Conservation (phyloP, 495 filamentous ascomycete genomes). For the Hypoxylon cercidicola region DNA sequence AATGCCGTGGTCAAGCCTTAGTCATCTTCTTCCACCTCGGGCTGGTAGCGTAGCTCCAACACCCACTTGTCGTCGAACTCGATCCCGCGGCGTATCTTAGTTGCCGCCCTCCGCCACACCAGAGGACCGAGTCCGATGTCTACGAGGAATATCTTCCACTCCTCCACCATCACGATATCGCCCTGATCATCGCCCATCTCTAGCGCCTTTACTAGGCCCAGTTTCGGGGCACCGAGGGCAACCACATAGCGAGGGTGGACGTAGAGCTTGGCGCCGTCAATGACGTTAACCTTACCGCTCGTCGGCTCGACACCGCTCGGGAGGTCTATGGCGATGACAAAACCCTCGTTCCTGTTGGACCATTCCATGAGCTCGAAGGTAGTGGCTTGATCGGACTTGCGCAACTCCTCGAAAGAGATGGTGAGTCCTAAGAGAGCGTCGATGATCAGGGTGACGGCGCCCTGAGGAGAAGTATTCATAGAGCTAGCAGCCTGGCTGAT, state of each 20-base stretch:
- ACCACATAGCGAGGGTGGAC: slow-evolving; percentile 81
- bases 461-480: slow-evolving; percentile 46
- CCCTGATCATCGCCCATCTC: slow-evolving; percentile 65
- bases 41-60: slow-evolving; percentile 66
- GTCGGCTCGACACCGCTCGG: slow-evolving; percentile 87
- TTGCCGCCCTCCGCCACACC: slow-evolving; percentile 88
- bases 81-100: slow-evolving; percentile 78
- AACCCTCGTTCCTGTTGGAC: slow-evolving; percentile 83
- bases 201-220: slow-evolving; percentile 78
- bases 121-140: slow-evolving; percentile 86
- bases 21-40: slow-evolving; percentile 37
- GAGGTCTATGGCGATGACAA: slow-evolving; percentile 83
- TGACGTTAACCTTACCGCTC: slow-evolving; percentile 67
- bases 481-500: slow-evolving; percentile 45
- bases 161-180: slow-evolving; percentile 51
- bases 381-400: slow-evolving; percentile 81
- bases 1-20: not conserved
- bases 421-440: slow-evolving; percentile 90
- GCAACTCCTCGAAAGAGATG: slow-evolving; percentile 82
- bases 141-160: slow-evolving; percentile 81
- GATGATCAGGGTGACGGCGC: slow-evolving; percentile 78
- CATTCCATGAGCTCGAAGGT: slow-evolving; percentile 87
- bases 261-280: slow-evolving; percentile 76
- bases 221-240: slow-evolving; percentile 84
- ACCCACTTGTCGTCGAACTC: slow-evolving; percentile 91